These are phyloP conservation scores for Iris pallida DNA, from an alignment of 116 monocot genomes.

Conservation along the genomic window DNA sequence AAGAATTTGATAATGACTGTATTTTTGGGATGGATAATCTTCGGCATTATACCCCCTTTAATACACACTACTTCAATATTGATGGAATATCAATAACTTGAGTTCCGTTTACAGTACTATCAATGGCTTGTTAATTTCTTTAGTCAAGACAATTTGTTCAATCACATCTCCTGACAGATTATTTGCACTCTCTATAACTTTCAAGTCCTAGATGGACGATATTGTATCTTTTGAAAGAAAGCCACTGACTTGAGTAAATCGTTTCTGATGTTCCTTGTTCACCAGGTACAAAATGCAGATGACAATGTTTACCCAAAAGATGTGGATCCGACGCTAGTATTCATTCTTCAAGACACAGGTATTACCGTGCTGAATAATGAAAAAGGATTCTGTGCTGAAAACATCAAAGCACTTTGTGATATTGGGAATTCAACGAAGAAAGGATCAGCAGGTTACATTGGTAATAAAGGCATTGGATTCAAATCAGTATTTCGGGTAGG, in stretches of 20 bases:
- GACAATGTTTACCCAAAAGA: conserved; percentile 73
- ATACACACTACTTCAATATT: too few relatives aligned
- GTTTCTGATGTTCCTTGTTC: conserved; percentile 10
- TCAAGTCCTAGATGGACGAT: not conserved
- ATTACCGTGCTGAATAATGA: conserved; percentile 94
- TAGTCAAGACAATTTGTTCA: not conserved
- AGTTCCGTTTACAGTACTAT: too few relatives aligned
- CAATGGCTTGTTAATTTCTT: too few relatives aligned
- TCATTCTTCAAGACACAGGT: conserved; percentile 81
- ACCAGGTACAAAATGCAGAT: conserved; percentile 97
- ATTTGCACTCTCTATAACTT: not conserved
- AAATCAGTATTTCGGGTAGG: conserved; percentile 98
- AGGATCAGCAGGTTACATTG: conserved; percentile 89
- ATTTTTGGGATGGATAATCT: too few relatives aligned
- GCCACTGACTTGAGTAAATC: not conserved
- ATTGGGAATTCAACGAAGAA: conserved; percentile 98
- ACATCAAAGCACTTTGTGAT: conserved; percentile 97
- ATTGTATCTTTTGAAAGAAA: not conserved
- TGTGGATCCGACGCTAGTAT: conserved; percentile 75
- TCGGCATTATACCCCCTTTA: too few relatives aligned
- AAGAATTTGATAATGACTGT: too few relatives aligned
- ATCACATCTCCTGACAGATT: not conserved
- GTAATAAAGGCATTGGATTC: conserved; percentile 96
- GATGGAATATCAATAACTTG: too few relatives aligned
- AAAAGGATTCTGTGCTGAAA: conserved; percentile 73